Evolutionary conservation across 176 grass and related monocot species (phyloP), one percentile per base, ranked within the genome.

Genomic region (Triticum turgidum): DNA sequence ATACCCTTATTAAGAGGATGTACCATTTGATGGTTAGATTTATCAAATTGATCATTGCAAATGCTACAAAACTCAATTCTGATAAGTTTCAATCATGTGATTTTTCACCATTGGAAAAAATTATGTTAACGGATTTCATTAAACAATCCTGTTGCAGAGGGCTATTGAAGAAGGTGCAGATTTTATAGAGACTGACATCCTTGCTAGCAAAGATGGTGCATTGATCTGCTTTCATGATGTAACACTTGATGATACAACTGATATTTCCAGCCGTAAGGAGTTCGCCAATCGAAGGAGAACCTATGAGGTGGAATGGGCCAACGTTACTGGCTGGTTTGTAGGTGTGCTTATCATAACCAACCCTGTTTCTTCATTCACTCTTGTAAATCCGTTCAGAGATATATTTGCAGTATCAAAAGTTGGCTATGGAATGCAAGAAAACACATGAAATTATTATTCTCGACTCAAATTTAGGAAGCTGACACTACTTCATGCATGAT

Each of bases 211-310:
- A 81, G 96, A 98, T 84, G 96, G 96, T 42, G 69, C 67, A 63
- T 85, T 95, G 84, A 87, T 98, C 88, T 98, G 96, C 79, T 96
- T 98, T 89, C 96, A 98, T 88, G 96, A 98, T 91, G 93, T 96
- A 66, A 98, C 54, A 88, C 91, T 98, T 86, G 96, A 96, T 80
- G 73, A 32, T 77, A 94, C 88, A 77, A 96, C 96, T 75, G 91
- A 96, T 78, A 82, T 98, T 80, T 87, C 88, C 6, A 84, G 30
- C 13, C 90, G 34, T 51, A 87, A 84, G 44, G 91, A 98, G 44
- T 98, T 96, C 77, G 84, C 93, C 21, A 37, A 92, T 87, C 90
- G 93, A 61, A 95, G 88, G 89, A 96, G 85, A 84, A 98, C 96
- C n/a, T 98, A 96, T 21, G 88, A 96, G 86, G 93, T 98, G 80